These are phyloP conservation scores for Globisporangium okanoganense DNA, from an alignment of 352 stramenopile species.

Conservation along the genomic window DNA sequence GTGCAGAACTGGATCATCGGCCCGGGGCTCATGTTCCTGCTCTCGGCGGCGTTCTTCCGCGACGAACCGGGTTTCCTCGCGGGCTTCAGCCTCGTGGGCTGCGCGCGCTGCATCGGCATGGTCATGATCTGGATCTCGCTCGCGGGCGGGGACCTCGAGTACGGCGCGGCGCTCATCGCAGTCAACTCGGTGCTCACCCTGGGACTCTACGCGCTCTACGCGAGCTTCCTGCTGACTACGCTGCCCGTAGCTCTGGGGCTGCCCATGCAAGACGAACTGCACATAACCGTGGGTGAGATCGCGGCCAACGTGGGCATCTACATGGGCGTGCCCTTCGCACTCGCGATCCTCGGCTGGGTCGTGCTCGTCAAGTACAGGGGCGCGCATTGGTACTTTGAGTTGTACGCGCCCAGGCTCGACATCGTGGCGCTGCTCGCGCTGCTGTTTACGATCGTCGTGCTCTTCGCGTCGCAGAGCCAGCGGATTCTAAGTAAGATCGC, in stretches of 20 bases:
- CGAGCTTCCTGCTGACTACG: constrained; percentile 43
- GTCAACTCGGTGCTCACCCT: constrained; percentile 68
- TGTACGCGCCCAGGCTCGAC: constrained; percentile 39
- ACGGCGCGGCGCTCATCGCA: constrained; percentile 63
- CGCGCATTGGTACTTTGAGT: constrained; percentile 42
- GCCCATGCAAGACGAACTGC: constrained; percentile 19
- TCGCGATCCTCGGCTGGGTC: constrained; percentile 35
- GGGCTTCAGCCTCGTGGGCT: constrained; percentile 67
- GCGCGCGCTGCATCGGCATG: constrained; percentile 74
- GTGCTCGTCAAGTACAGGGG: constrained; percentile 32
- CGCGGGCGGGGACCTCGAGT: constrained; percentile 56
- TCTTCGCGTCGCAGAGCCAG: constrained; percentile 70
- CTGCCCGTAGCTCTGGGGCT: constrained; percentile 41
- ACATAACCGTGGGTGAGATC: constrained; percentile 41
- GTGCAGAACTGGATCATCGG: constrained; percentile 63
- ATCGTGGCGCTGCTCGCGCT: constrained; percentile 49
- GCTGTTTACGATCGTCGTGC: constrained; percentile 66
- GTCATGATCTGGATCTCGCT: constrained; percentile 81
- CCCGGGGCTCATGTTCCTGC: constrained; percentile 50
- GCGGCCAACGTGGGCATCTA: constrained; percentile 61
- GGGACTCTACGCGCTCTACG: constrained; percentile 60
- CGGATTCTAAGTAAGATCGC: constrained; percentile 48
- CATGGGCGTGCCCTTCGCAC: constrained; percentile 62
- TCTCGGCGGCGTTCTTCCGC: constrained; percentile 48
- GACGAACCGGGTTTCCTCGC: constrained; percentile 46